Base-by-base conservation (phyloP, 78 protist genomes). In the Isochrysis galbana region DNA sequence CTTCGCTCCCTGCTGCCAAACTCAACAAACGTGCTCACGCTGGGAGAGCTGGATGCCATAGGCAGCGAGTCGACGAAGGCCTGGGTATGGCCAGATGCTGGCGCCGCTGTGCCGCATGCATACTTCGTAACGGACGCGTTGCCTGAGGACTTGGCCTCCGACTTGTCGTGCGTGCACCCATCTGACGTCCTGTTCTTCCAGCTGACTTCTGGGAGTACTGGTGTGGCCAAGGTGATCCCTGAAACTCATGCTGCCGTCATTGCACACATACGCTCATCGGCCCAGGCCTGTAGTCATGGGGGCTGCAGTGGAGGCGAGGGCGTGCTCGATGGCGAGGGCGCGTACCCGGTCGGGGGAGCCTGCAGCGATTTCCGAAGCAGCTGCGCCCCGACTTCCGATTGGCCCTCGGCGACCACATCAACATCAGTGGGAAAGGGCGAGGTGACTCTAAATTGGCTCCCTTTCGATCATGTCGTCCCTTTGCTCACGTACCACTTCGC, bases 381-480 rank as follows among this genome's bases (percentile, higher is more conserved):
- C n/a, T n/a, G n/a, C n/a, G n/a, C n/a, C n/a, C n/a, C n/a, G n/a
- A n/a, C n/a, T n/a, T n/a, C n/a, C n/a, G n/a, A n/a, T n/a, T n/a
- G n/a, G n/a, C n/a, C n/a, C n/a, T n/a, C n/a, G n/a, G n/a, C n/a
- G n/a, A n/a, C n/a, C n/a, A n/a, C n/a, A n/a, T n/a, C n/a, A n/a
- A n/a, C n/a, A n/a, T n/a, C n/a, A n/a, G n/a, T n/a, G n/a, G n/a
- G n/a, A 19, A 19, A 61, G 22, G 70, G 70, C 70, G 80, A 70
- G 44, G 14, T 14, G 80, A n/a, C 34, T n/a, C 80, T 70, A 11
- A 70, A 70, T n/a, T 70, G 80, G 80, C 80, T 70, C 41, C 80
- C 80, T 5, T 70, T 70, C 80, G 80, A 70, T 70, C 80, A 70
- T n/a, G 80, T 70, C 36, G 80, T 70, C 17, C 80, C 80, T 11